A percentile compares a stretch with the other conserved stretches of the same genome.
Conservation (phyloP, 2,329 filamentous ascomycete species). For the Aureobasidium sp. region DNA sequence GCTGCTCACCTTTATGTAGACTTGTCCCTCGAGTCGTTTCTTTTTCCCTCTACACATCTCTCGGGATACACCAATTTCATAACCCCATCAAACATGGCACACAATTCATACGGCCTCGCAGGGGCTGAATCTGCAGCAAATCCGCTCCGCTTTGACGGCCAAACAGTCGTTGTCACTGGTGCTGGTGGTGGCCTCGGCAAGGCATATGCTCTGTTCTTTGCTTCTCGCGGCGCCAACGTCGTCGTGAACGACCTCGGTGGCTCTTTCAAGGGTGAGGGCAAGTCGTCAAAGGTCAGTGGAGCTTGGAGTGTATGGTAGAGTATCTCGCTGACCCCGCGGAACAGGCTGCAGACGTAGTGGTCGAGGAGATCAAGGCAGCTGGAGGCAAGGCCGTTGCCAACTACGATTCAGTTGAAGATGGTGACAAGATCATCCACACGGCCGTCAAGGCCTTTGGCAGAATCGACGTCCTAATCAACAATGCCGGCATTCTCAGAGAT, state of each 20-base stretch:
- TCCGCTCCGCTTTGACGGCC: constrained; percentile 72
- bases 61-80: neutral
- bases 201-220: constrained; percentile 84
- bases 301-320: neutral
- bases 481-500: constrained; percentile 91
- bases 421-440: constrained; percentile 88
- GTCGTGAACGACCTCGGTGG: constrained; percentile 95
- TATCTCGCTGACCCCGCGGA: neutral
- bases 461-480: constrained; percentile 94
- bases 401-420: constrained; percentile 91
- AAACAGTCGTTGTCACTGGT: constrained; percentile 83
- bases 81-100: constrained; percentile 16
- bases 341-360: constrained; percentile 74
- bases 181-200: constrained; percentile 76
- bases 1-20: constrained; percentile 11
- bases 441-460: constrained; percentile 75
- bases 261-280: constrained; percentile 88
- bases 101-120: constrained; percentile 17
- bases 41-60: constrained; percentile 12
- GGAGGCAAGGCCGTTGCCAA: constrained; percentile 96
- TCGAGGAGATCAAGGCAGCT: constrained; percentile 74
- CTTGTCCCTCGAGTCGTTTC: constrained; percentile 6
- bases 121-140: constrained; percentile 1
- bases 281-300: constrained; percentile 68
- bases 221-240: constrained; percentile 81